Base-by-base conservation (phyloP, 2,329 filamentous ascomycete species). In the Ambrosiella xylebori region DNA sequence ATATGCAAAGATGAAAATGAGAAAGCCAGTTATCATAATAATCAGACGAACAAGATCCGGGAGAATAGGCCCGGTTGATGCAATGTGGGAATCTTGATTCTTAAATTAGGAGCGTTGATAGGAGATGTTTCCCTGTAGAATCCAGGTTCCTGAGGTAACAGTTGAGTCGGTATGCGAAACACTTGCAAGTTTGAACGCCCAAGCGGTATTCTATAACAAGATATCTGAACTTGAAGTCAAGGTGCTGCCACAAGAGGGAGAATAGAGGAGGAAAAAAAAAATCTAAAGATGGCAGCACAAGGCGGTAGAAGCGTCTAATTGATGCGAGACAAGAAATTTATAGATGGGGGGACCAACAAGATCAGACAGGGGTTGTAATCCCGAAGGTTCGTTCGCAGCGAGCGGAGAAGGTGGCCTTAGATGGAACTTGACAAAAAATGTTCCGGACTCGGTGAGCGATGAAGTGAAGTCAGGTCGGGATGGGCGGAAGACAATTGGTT, bases 181-280 rank as follows among this genome's bases (percentile, higher is more conserved):
- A 55, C 53, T 44, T 40, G 40, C 53, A 55, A 39, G 53, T 55
- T 55, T 55, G 38, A 15, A 35, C 27, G 17, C 53, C 53, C 27
- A 44, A 55, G 39, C 38, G 53, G 47, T 44, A 36, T 54, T 13
- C 38, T 37, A 47, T 47, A 13, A n/a, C 9, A 15, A 15, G 44
- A 47, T 47, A 15, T 47, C 5, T 47, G 12, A 17, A 17, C n/a
- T 8, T 47, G 35, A 54, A 40, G 51, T 17, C 36, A 39, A 54
- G 36, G 27, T 37, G 51, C n/a, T 54, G 51, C 17, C 15, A 50
- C 15, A 50, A 17, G 45, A 50, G 15, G 45, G 35, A 50, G 35
- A 50, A 7, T 11, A 45, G 41, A 15, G 15, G 41, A 15, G 15
- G 3, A 45, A 45, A 15, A 45, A 45, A 45, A 45, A 13, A 15